Percentiles rank a stretch among this genome's conserved stretches.
phyloP scores from a whole-genome alignment of 2,329 filamentous ascomycete species.

The Cladosporium sp. region DNA sequence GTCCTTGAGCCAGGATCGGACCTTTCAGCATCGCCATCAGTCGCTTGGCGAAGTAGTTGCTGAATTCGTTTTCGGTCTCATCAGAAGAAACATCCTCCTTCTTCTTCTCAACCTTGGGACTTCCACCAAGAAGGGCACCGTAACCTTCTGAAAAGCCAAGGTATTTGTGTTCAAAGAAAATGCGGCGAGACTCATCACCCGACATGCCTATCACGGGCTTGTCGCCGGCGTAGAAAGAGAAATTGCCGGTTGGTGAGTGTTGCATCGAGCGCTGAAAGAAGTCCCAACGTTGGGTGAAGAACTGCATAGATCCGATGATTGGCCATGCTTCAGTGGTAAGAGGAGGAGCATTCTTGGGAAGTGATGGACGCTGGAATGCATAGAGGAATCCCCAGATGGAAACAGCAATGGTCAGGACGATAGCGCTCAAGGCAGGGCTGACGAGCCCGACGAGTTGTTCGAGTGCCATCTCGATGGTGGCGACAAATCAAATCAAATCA shows the following conservation, averaged over 20 bases:
- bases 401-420: constrained; percentile 9
- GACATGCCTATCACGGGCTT: constrained; percentile 44
- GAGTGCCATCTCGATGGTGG: background rate
- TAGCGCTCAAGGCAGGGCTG: background rate
- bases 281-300: constrained; percentile 45
- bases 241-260: constrained; percentile 39
- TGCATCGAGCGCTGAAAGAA: constrained; percentile 38
- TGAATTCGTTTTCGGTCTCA: constrained; percentile 18
- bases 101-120: constrained; percentile 29
- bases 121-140: constrained; percentile 24
- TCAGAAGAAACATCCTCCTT: constrained; percentile 9
- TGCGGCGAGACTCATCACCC: constrained; percentile 39
- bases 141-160: constrained; percentile 45
- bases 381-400: constrained; percentile 19
- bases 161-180: constrained; percentile 45
- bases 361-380: constrained; percentile 18
- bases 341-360: constrained; percentile 25
- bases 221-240: constrained; percentile 47
- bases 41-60: constrained; percentile 23
- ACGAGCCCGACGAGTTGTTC: background rate
- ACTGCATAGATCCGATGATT: constrained; percentile 41
- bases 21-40: constrained; percentile 28
- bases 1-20: constrained; percentile 22
- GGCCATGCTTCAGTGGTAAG: constrained; percentile 31
- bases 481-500: background rate